Conservation (phyloP, 2,329 filamentous ascomycete species). For the Xenoacremonium recifei region DNA sequence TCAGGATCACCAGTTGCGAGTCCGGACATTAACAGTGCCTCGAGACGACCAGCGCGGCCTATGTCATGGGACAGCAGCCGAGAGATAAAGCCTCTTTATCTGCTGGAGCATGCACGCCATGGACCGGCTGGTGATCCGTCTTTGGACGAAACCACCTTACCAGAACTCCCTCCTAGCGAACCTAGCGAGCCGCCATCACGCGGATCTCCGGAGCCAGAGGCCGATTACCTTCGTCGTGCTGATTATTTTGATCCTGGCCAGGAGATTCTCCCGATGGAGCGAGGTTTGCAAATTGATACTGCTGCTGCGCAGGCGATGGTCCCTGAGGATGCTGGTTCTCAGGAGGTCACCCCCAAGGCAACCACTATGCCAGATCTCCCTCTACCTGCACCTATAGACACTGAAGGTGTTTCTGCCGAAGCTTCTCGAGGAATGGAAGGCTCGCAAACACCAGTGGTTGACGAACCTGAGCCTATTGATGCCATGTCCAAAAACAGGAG, state of each 20-base stretch:
- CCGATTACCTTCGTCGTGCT: slow-evolving; percentile 22
- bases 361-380: slow-evolving; percentile 34
- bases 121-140: slow-evolving; percentile 22
- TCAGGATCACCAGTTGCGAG: slow-evolving; percentile 31
- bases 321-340: slow-evolving; percentile 53
- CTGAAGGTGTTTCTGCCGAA: slow-evolving; percentile 2
- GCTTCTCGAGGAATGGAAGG: slow-evolving; percentile 2
- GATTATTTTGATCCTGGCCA: slow-evolving; percentile 26
- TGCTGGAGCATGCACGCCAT: slow-evolving; percentile 64
- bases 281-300: slow-evolving; percentile 42
- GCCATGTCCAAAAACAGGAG: slow-evolving; percentile 42
- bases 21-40: slow-evolving; percentile 29
- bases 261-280: slow-evolving; percentile 15
- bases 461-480: slow-evolving; percentile 36
- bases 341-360: slow-evolving; percentile 69
- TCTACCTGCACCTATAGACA: slow-evolving; percentile 1
- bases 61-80: slow-evolving; percentile 62
- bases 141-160: slow-evolving; percentile 40
- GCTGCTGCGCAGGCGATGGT: slow-evolving; percentile 28
- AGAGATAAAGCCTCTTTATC: slow-evolving; percentile 79
- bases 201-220: slow-evolving; percentile 33
- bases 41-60: slow-evolving; percentile 46
- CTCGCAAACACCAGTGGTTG: neutral
- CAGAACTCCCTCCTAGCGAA: slow-evolving; percentile 49
- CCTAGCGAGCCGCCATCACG: slow-evolving; percentile 39